phyloP scores from a whole-genome alignment of 2,329 filamentous ascomycete genomes.

The Alternaria novae-zelandiae region DNA sequence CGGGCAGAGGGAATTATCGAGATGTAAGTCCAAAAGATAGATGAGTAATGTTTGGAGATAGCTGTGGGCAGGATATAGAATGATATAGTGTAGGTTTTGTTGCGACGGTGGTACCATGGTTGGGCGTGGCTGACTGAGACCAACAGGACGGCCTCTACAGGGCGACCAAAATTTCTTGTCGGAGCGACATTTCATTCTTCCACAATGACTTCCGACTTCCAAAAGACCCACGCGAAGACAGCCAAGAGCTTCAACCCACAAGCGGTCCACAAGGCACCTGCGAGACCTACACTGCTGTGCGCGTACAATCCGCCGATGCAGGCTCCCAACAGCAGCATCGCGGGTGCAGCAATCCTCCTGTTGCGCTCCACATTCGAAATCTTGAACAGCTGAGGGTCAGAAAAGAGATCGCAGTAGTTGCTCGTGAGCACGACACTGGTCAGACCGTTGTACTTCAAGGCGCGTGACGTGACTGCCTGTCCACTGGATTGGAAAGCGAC shows the following conservation, averaged over 20 bases:
- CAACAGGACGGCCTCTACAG: background rate
- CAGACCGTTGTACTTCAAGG: constrained; percentile 71
- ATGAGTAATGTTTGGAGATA: background rate
- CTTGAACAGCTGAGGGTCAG: constrained; percentile 63
- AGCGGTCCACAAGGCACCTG: constrained; percentile 59
- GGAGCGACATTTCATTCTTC: background rate
- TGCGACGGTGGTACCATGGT: background rate
- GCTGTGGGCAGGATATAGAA: background rate
- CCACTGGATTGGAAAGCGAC: constrained; percentile 80
- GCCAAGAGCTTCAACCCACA: constrained; percentile 49
- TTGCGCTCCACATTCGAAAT: constrained; percentile 60
- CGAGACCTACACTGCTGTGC: constrained; percentile 58
- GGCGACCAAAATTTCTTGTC: background rate
- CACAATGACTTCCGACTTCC: constrained; percentile 43
- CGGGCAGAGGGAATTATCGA: background rate
- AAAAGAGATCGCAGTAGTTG: constrained; percentile 81
- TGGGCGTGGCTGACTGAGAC: background rate
- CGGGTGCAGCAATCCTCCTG: constrained; percentile 57
- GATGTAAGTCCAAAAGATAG: background rate
- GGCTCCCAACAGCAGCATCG: constrained; percentile 61
- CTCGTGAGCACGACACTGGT: constrained; percentile 83
- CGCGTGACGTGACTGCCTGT: constrained; percentile 76
- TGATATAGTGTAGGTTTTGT: background rate
- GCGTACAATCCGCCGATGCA: constrained; percentile 63
- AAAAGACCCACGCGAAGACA: constrained; percentile 51